Base-by-base conservation (phyloP, 2,329 filamentous ascomycete genomes). In the Raffaelea albimanens region DNA sequence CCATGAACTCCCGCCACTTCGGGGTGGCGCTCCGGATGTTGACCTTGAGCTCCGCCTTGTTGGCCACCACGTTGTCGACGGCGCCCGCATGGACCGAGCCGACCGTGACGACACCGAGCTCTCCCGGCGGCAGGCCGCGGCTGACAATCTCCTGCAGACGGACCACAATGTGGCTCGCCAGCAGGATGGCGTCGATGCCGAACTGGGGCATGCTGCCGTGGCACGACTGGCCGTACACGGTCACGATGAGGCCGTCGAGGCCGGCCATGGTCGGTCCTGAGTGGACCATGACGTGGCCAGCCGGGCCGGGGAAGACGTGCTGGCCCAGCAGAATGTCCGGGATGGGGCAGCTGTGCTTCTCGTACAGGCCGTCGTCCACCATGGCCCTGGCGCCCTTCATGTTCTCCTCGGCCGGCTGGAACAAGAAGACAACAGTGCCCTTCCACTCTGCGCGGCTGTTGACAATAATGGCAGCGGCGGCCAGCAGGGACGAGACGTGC, bases 331-430 rank as follows among this genome's bases (percentile, higher is more conserved):
- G 53, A 2, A 61, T 47, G 33, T 66, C 61, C 0, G 64, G 64
- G 0, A 63, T 10, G 0, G 63, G 63, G 3, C 58, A 45, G 0
- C 42, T 44, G 46, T 56, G 50, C 43, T 61, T 29, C 7, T 29
- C 25, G 7, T 13, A 67, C 2, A 67, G 55, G 0, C 65, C 65
- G 11, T 60, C 64, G 1, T 65, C 60, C 0, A 66, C 56, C 64
- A 68, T 67, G 7, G 57, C 58, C 9, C 59, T 55, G 0, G 83
- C 83, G 0, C 83, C 82, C 0, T 66, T 69, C 0, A 73, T 78
- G 2, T 73, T 68, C 59, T 87, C 83, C 58, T 86, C 83, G 2
- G 76, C 74, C 0, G 82, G 82, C 56, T 87, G 83, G 58, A 86
- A 86, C 3, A 79, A 61, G 10, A 82, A 59, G 7, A 87, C 62